Percentiles rank a stretch among this genome's conserved stretches.
Conservation (phyloP, 2,329 filamentous ascomycete genomes). For the Aspergillus sp. region DNA sequence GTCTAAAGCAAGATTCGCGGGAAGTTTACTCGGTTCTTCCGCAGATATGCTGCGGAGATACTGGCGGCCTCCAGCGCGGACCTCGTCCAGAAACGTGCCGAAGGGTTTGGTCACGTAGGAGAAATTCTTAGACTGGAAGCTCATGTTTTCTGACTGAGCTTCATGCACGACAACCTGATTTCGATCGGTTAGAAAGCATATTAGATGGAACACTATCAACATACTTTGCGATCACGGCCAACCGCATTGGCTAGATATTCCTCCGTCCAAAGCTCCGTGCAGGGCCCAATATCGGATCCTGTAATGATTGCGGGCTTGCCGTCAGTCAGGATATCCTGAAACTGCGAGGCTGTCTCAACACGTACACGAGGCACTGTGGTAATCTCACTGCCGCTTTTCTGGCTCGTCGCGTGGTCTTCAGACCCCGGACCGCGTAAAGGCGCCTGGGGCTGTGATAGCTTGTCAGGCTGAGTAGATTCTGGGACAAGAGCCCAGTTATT, state of each 20-base stretch:
- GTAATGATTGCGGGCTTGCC: slow-evolving; percentile 66
- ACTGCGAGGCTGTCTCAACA: slow-evolving; percentile 55
- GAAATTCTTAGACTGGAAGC: slow-evolving; percentile 83
- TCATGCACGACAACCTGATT: slow-evolving; percentile 71
- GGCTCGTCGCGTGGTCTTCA: slow-evolving; percentile 1
- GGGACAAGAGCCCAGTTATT: slow-evolving; percentile 35
- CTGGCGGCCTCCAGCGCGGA: slow-evolving; percentile 59
- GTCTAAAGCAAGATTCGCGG: slow-evolving; percentile 69
- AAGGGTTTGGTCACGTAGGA: slow-evolving; percentile 69
- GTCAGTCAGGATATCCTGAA: slow-evolving; percentile 57
- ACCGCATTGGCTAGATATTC: slow-evolving; percentile 65
- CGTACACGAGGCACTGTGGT: slow-evolving; percentile 51
- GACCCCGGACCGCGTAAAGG: background rate
- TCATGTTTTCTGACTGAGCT: slow-evolving; percentile 65
- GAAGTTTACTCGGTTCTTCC: slow-evolving; percentile 64
- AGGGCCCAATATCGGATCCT: slow-evolving; percentile 65
- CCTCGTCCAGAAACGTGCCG: slow-evolving; percentile 62
- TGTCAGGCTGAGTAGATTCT: slow-evolving; percentile 13
- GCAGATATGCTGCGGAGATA: slow-evolving; percentile 79
- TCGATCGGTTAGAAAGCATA: slow-evolving; percentile 3
- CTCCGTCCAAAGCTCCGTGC: slow-evolving; percentile 65
- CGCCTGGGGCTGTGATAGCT: slow-evolving; percentile 3
- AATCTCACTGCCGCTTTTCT: slow-evolving; percentile 15
- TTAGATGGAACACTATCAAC: slow-evolving; percentile 8
- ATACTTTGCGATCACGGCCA: slow-evolving; percentile 61